phyloP scores from a whole-genome alignment of 2,329 filamentous ascomycete species.

The Colletotrichum theobromicola region DNA sequence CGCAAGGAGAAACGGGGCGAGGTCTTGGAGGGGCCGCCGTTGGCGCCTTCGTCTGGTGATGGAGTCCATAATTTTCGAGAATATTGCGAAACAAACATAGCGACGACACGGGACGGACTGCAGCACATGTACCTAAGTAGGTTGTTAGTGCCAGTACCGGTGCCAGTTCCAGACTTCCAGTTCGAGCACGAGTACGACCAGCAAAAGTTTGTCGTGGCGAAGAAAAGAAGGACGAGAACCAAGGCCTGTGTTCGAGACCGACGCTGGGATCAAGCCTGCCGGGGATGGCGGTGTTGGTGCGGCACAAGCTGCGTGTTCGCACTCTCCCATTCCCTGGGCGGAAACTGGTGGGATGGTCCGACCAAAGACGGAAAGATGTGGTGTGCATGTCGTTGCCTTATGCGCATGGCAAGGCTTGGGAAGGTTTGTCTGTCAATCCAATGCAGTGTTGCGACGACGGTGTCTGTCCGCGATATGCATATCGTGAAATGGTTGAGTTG shows the following conservation, averaged over 20 bases:
- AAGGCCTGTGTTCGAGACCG: background rate
- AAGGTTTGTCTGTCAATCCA: background rate
- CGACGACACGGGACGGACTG: background rate
- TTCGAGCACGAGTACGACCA: background rate
- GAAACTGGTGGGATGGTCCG: slow-evolving; percentile 4
- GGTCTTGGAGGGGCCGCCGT: background rate
- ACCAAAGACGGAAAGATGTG: background rate
- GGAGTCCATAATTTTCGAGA: background rate
- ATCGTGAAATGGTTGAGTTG: background rate
- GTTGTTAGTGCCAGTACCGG: background rate
- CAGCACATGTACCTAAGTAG: no score
- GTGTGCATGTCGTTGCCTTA: slow-evolving; percentile 15
- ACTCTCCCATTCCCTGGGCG: background rate
- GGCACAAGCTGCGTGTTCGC: slow-evolving; percentile 8
- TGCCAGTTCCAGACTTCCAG: background rate
- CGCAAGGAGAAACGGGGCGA: background rate
- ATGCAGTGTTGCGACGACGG: background rate
- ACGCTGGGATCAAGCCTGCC: slow-evolving; percentile 1
- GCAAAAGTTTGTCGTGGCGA: background rate
- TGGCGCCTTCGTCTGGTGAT: slow-evolving; percentile 1
- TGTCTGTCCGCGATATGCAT: background rate
- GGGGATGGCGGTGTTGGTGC: slow-evolving; percentile 8
- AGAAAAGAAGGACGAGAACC: background rate
- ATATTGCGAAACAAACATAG: slow-evolving; percentile 4
- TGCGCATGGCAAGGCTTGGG: slow-evolving; percentile 1